These are phyloP conservation scores for Geum urbanum DNA, from an alignment of 306 rosid genomes.

Conservation along the genomic window DNA sequence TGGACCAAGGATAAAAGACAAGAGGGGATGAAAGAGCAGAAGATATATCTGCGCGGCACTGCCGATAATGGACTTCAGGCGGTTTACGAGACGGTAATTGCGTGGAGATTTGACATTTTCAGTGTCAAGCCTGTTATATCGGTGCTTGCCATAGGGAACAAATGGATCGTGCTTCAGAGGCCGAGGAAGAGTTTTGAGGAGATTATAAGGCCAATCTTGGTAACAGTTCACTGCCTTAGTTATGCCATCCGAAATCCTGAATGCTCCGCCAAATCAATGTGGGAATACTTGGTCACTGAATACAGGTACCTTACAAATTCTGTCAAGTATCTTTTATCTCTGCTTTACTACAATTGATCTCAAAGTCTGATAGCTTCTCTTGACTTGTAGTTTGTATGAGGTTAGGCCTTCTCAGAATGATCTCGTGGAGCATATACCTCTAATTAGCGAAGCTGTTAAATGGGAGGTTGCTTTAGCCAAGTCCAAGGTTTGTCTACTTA, in stretches of 20 bases:
- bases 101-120: constrained; percentile 72
- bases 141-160: constrained; percentile 53
- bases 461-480: constrained; percentile 34
- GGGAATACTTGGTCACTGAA: constrained; percentile 60
- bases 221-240: constrained; percentile 60
- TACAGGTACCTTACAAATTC: constrained; percentile 80
- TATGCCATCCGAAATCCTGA: constrained; percentile 54
- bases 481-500: constrained; percentile 63
- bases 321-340: not conserved
- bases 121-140: constrained; percentile 53
- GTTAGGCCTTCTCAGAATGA: constrained; percentile 42
- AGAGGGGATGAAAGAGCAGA: constrained; percentile 26
- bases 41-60: constrained; percentile 52
- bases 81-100: constrained; percentile 46
- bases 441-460: constrained; percentile 38
- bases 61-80: constrained; percentile 62
- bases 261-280: constrained; percentile 44
- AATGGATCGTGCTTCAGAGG: constrained; percentile 71
- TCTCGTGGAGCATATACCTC: constrained; percentile 33
- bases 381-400: constrained; percentile 45
- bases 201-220: constrained; percentile 48
- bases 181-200: constrained; percentile 71
- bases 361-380: constrained; percentile 3
- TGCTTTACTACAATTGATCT: not conserved
- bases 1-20: constrained; percentile 43